Percentiles rank a stretch among this genome's conserved stretches.
Conservation (phyloP, 495 filamentous ascomycete genomes). For the Aspergillus steynii region DNA sequence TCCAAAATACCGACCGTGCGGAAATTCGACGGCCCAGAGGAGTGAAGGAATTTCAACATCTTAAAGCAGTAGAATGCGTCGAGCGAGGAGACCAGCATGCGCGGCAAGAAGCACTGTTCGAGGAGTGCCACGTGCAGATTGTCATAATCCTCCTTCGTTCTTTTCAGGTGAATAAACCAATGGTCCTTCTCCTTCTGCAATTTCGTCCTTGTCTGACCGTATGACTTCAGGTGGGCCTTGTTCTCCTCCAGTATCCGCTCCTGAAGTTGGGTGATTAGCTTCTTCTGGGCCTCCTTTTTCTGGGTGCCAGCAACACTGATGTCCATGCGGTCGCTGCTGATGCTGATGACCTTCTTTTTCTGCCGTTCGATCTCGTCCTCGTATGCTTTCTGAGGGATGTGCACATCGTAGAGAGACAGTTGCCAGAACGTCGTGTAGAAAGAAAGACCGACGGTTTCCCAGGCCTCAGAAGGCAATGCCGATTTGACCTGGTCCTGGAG, state of each 20-base stretch:
- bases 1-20: constrained; percentile 82
- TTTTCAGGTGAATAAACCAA: constrained; percentile 68
- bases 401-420: constrained; percentile 76
- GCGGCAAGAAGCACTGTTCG: constrained; percentile 87
- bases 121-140: constrained; percentile 72
- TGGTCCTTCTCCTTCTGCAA: constrained; percentile 74
- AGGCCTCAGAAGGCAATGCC: constrained; percentile 61
- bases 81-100: constrained; percentile 75
- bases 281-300: constrained; percentile 65
- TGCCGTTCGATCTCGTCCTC: constrained; percentile 65
- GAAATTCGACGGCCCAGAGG: constrained; percentile 79
- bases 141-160: constrained; percentile 52
- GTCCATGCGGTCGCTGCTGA: constrained; percentile 72
- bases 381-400: constrained; percentile 72
- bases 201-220: constrained; percentile 60
- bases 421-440: constrained; percentile 97
- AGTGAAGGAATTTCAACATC: constrained; percentile 83
- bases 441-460: constrained; percentile 65
- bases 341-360: constrained; percentile 56
- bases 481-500: constrained; percentile 68
- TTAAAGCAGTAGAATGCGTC: constrained; percentile 87
- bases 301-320: constrained; percentile 60
- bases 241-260: constrained; percentile 69
- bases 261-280: constrained; percentile 56
- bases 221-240: constrained; percentile 63